Percentiles rank a stretch among this genome's conserved stretches.
These are phyloP conservation scores for Coniochaeta hoffmannii DNA, from an alignment of 2,329 filamentous ascomycete species.

Conservation along the genomic window DNA sequence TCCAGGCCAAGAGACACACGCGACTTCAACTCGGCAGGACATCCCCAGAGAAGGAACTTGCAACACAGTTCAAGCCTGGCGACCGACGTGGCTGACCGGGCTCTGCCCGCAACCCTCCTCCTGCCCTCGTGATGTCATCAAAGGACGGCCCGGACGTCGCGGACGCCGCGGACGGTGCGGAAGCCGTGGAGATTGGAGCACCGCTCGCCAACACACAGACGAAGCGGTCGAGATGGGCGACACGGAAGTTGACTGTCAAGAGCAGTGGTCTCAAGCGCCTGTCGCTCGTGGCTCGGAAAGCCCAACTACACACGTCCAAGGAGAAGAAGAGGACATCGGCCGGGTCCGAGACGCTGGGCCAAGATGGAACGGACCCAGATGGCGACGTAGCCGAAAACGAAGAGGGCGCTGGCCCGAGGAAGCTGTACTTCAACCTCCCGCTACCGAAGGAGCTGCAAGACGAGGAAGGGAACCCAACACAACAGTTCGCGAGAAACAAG, in stretches of 20 bases:
- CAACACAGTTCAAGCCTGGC: slow-evolving; percentile 29
- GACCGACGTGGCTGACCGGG: slow-evolving; percentile 33
- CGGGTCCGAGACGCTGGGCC: slow-evolving; percentile 21
- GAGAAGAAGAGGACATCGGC: slow-evolving; percentile 61
- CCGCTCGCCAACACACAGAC: slow-evolving; percentile 52
- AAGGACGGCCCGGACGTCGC: slow-evolving; percentile 17
- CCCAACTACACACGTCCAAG: slow-evolving; percentile 53
- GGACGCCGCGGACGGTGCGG: slow-evolving; percentile 9
- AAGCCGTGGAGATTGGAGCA: slow-evolving; percentile 7
- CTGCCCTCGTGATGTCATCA: slow-evolving; percentile 21
- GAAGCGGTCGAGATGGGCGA: slow-evolving; percentile 90
- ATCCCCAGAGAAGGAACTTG: slow-evolving; percentile 3
- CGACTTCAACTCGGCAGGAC: neutral
- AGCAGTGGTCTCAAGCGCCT: slow-evolving; percentile 72
- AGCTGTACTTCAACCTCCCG: slow-evolving; percentile 79
- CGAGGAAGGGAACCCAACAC: slow-evolving; percentile 67
- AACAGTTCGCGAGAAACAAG: slow-evolving; percentile 81
- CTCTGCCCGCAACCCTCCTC: slow-evolving; percentile 30
- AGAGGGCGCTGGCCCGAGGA: slow-evolving; percentile 39
- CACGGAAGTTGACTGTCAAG: slow-evolving; percentile 73
- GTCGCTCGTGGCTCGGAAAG: slow-evolving; percentile 71
- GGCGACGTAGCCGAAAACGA: slow-evolving; percentile 24
- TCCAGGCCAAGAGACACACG: neutral
- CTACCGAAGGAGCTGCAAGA: slow-evolving; percentile 70
- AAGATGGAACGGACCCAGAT: slow-evolving; percentile 18